phyloP scores from a whole-genome alignment of 2,329 filamentous ascomycete genomes.

The Chaetomiaceae sp. region DNA sequence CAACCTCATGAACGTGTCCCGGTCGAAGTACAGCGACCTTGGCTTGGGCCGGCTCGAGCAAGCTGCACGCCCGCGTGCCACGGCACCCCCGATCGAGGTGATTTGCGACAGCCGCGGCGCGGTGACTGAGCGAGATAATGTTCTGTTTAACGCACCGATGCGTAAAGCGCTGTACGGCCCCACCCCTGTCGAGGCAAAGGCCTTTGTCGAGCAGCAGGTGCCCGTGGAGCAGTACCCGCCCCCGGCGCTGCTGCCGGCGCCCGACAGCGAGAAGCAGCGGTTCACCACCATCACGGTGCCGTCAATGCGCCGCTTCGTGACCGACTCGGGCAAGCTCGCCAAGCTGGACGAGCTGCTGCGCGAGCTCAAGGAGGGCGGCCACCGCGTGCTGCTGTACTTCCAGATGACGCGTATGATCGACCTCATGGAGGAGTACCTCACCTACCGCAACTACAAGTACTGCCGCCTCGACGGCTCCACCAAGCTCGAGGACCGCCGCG shows the following conservation, averaged over 20 bases:
- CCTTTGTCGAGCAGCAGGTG: conserved; percentile 67
- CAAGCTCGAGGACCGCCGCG: conserved; percentile 91
- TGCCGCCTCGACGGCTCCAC: conserved; percentile 94
- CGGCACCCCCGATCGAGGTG: conserved; percentile 80
- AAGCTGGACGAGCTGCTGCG: conserved; percentile 82
- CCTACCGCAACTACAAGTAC: conserved; percentile 98
- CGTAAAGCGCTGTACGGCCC: conserved; percentile 70
- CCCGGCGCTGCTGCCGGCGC: conserved; percentile 63
- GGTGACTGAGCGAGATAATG: conserved; percentile 60
- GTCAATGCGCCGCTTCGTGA: conserved; percentile 96
- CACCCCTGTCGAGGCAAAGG: conserved; percentile 59
- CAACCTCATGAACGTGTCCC: conserved; percentile 73
- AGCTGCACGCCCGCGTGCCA: conserved; percentile 68
- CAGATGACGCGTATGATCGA: conserved; percentile 99
- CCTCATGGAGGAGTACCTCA: conserved; percentile 97
- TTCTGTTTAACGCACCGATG: conserved; percentile 71
- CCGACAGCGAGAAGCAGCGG: conserved; percentile 72
- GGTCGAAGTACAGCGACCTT: conserved; percentile 56
- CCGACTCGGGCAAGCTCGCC: conserved; percentile 92
- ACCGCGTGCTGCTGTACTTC: conserved; percentile 96
- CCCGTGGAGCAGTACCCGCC: conserved; percentile 59
- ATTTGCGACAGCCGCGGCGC: conserved; percentile 63
- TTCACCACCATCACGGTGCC: conserved; percentile 91
- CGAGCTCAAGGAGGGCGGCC: conserved; percentile 83
- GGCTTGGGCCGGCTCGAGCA: conserved; percentile 76